These are phyloP conservation scores for Trypanosoma scelopori DNA, from an alignment of 208 protist species.

Conservation along the genomic window DNA sequence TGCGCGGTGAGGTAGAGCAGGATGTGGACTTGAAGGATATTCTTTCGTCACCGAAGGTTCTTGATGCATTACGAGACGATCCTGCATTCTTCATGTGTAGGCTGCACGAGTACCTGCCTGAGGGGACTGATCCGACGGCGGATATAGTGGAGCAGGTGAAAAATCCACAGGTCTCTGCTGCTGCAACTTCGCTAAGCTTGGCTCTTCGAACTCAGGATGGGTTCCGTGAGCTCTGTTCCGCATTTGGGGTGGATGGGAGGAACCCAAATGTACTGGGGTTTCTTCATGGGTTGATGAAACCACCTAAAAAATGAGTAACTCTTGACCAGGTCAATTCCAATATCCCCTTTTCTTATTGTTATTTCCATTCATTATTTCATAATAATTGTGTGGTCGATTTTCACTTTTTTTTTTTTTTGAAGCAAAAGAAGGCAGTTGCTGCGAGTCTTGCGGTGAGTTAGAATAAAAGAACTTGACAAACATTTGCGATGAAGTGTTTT, in stretches of 20 bases:
- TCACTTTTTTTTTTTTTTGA: too few relatives aligned
- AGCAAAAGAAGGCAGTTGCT: too few relatives aligned
- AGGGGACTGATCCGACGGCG: constrained; percentile 28
- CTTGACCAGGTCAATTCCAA: too few relatives aligned
- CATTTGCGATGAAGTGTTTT: too few relatives aligned
- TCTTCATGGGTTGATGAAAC: constrained; percentile 49
- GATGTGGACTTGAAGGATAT: constrained; percentile 40
- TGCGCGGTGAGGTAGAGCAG: background rate
- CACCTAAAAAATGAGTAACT: constrained; percentile 29
- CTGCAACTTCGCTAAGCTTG: constrained; percentile 39
- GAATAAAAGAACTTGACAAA: too few relatives aligned
- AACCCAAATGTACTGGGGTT: constrained; percentile 45
- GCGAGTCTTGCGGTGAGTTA: too few relatives aligned
- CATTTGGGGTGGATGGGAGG: constrained; percentile 51
- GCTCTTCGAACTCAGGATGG: constrained; percentile 50
- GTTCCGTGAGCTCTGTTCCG: constrained; percentile 48
- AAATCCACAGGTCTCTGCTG: constrained; percentile 58
- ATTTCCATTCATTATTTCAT: constrained; percentile 7
- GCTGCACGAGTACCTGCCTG: constrained; percentile 44
- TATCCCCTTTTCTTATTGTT: constrained; percentile 7
- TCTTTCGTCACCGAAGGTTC: constrained; percentile 48
- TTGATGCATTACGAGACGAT: constrained; percentile 53
- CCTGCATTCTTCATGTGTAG: constrained; percentile 54
- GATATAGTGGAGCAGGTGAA: constrained; percentile 64
- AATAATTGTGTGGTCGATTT: constrained; percentile 22